A percentile compares a stretch with the other conserved stretches of the same genome.
Evolutionary conservation across 1,139 yeast species (phyloP).

Genomic region (Yamadazyma sp.): DNA sequence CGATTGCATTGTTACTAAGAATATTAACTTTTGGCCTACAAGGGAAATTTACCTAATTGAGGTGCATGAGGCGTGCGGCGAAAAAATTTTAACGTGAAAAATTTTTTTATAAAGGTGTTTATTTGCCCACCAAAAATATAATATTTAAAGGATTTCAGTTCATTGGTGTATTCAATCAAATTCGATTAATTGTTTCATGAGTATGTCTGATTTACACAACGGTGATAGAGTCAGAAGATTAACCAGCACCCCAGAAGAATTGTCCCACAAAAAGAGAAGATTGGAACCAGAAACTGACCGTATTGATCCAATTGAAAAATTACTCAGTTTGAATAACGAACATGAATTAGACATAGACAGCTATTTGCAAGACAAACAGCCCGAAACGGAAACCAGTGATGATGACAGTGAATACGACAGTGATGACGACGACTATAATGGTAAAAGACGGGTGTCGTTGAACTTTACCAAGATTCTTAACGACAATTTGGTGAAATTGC

Average conservation of each 20-base stretch:
- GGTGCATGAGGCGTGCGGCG: slow-evolving; percentile 18
- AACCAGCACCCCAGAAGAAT: slow-evolving; percentile 7
- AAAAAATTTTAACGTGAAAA: slow-evolving; percentile 10
- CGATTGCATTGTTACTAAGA: neutral
- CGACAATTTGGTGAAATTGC: slow-evolving; percentile 36
- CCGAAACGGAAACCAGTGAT: slow-evolving; percentile 9
- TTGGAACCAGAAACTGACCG: slow-evolving; percentile 21
- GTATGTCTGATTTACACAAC: slow-evolving; percentile 23
- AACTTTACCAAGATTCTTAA: slow-evolving; percentile 42
- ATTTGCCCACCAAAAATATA: slow-evolving; percentile 5
- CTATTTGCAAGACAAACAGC: slow-evolving; percentile 7
- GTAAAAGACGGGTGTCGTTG: slow-evolving; percentile 21
- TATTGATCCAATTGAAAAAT: slow-evolving; percentile 47
- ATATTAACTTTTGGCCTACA: neutral
- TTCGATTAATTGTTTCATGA: slow-evolving; percentile 9
- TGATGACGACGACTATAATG: slow-evolving; percentile 12
- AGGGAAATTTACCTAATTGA: slow-evolving; percentile 8
- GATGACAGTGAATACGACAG: slow-evolving; percentile 10
- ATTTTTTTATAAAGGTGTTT: slow-evolving; percentile 3
- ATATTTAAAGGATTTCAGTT: neutral
- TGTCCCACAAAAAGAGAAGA: slow-evolving; percentile 11
- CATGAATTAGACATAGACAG: slow-evolving; percentile 28
- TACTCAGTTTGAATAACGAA: slow-evolving; percentile 37
- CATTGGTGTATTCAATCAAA: neutral
- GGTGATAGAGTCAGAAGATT: slow-evolving; percentile 29